Base-by-base conservation (phyloP, 805 yeast genomes). In the Pichia kluyveri region DNA sequence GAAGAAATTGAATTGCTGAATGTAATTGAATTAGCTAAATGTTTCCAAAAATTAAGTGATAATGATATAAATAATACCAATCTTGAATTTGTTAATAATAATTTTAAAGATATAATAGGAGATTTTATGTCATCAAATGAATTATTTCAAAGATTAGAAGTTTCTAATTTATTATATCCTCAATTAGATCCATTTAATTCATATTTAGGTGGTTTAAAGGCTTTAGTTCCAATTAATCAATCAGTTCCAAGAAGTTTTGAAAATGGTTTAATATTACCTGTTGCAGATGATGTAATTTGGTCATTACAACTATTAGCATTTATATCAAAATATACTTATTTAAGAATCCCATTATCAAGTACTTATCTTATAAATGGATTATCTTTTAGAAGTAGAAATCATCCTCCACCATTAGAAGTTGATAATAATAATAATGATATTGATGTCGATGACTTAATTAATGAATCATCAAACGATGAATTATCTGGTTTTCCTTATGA, bases 211-310 rank as follows among this genome's bases (percentile, higher is more conserved):
- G 18, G 28, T 38, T 15, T 27, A n/a, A 38, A 34, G 15, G 27
- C 10, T 18, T 26, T 34, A 18, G 31, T 38, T 41, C 49, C 41
- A 19, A 26, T 48, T 14, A 41, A 27, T 38, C 47, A 44, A 43
- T 57, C 63, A 5, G 58, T 58, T 11, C 86, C 86, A 23, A 69
- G 87, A 45, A 65, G 66, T 26, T 81, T 81, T 56, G 64, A 70
- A 42, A 67, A 83, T 40, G 95, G 96, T 1, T 79, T 82, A 23
- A 73, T 90, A n/a, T 76, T 89, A 7, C 97, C 97, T 1, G 77
- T 87, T 48, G 95, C 86, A 53, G 97, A 91, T 61, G 99, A 91
- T 60, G 86, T 91, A 17, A 82, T 88, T 37, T 89, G 96, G 96
- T 84, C 96, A 5, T 70, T 91, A 46, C 98, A 91, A 64, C 72